Evolutionary conservation across 2,329 filamentous ascomycete species (phyloP).

Genomic region (Fusarium tricinctum): DNA sequence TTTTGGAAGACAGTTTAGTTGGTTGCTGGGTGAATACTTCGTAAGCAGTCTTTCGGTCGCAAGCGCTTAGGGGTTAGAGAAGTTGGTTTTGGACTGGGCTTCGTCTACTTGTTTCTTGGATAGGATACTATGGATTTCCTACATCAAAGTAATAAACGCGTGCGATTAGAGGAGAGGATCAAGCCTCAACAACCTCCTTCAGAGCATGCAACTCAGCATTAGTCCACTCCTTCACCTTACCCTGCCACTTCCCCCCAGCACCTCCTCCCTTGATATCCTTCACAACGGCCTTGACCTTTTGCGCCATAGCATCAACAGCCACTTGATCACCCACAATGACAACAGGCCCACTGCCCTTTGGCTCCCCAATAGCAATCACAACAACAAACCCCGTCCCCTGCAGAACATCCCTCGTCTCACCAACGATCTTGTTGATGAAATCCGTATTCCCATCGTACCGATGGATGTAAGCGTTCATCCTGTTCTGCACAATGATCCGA

Average conservation of each 20-base stretch:
- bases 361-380: conserved; percentile 49
- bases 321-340: conserved; percentile 47
- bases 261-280: conserved; percentile 51
- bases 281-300: conserved; percentile 36
- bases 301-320: conserved; percentile 34
- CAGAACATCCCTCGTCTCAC: conserved; percentile 42
- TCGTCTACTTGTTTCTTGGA: background rate
- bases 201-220: conserved; percentile 43
- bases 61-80: background rate
- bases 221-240: conserved; percentile 51
- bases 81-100: background rate
- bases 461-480: conserved; percentile 46
- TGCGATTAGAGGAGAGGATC: background rate
- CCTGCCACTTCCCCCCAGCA: conserved; percentile 52
- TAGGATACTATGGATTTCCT: background rate
- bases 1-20: too few relatives aligned
- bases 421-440: conserved; percentile 51
- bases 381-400: conserved; percentile 33
- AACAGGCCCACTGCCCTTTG: conserved; percentile 43
- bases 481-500: conserved; percentile 19
- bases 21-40: too few relatives aligned
- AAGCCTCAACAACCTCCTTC: conserved; percentile 38
- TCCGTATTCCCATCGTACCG: conserved; percentile 47
- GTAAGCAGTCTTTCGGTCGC: too few relatives aligned
- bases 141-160: background rate